Conservation (phyloP, 306 rosid genomes). For the Trifolium pratense region DNA sequence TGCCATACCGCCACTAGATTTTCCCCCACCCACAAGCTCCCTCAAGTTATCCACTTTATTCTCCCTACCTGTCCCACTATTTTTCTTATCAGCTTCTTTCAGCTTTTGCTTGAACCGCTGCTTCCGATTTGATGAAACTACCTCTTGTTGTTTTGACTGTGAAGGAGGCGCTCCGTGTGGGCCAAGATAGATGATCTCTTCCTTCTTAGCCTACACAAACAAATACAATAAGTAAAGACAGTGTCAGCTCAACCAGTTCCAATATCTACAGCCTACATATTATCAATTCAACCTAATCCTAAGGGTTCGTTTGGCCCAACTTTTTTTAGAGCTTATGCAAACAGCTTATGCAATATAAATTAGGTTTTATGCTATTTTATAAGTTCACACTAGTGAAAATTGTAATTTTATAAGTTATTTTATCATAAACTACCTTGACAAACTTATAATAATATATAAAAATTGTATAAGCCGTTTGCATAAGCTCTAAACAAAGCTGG, state of each 20-base stretch:
- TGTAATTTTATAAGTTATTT: too few species aligned
- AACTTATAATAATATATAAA: too few species aligned
- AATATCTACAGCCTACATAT: slow-evolving; percentile 6
- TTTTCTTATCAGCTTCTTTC: slow-evolving; percentile 87
- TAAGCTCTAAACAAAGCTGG: too few species aligned
- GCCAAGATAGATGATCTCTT: slow-evolving; percentile 86
- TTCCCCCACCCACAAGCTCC: slow-evolving; percentile 92
- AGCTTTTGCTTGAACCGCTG: slow-evolving; percentile 82
- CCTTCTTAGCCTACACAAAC: slow-evolving; percentile 61
- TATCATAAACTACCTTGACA: too few species aligned
- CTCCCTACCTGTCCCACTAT: slow-evolving; percentile 68
- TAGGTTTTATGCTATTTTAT: too few species aligned
- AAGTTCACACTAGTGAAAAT: too few species aligned
- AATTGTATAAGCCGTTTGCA: too few species aligned
- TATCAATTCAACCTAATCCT: neutral
- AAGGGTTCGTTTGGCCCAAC: too few species aligned
- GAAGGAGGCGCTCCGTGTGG: slow-evolving; percentile 96
- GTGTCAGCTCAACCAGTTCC: slow-evolving; percentile 9
- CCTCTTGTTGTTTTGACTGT: slow-evolving; percentile 77
- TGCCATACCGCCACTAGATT: slow-evolving; percentile 45
- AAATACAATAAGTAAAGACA: slow-evolving; percentile 17
- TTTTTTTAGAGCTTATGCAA: too few species aligned
- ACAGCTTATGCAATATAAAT: too few species aligned
- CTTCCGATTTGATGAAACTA: slow-evolving; percentile 61
- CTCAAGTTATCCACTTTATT: slow-evolving; percentile 81